These are phyloP conservation scores for Arctium lappa DNA, from an alignment of 129 eudicot genomes.

Conservation along the genomic window DNA sequence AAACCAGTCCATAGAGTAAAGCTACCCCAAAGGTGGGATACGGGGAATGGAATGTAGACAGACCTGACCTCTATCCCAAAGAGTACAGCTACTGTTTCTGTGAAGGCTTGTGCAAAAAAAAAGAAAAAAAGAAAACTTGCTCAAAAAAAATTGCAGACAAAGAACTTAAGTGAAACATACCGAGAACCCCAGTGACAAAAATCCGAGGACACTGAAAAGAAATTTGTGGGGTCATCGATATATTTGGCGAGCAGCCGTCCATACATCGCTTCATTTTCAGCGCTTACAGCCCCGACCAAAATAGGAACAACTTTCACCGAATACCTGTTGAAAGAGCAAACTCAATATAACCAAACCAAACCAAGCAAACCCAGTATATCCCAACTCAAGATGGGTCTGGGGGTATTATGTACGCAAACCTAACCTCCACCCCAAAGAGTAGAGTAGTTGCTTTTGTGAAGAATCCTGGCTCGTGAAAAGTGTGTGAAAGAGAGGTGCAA, in stretches of 20 bases:
- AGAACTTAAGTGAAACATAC: constrained; percentile 35
- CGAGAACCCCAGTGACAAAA: constrained; percentile 98
- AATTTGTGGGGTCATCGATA: constrained; percentile 81
- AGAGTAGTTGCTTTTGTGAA: neutral
- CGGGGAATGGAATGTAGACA: neutral
- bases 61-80: neutral
- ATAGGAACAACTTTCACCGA: constrained; percentile 84
- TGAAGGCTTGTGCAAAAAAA: neutral
- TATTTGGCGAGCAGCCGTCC: constrained; percentile 81
- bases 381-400: too few relatives aligned
- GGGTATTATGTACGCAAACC: too few relatives aligned
- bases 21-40: too few relatives aligned
- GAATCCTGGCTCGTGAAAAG: neutral
- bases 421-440: neutral
- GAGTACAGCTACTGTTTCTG: neutral
- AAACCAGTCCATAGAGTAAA: neutral
- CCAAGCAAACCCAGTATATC: neutral
- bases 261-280: constrained; percentile 82
- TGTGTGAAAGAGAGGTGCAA: neutral
- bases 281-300: constrained; percentile 89
- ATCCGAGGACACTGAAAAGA: constrained; percentile 93
- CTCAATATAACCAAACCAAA: neutral
- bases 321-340: constrained; percentile 40
- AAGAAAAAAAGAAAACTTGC: neutral
- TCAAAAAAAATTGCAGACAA: neutral